Evolutionary conservation across 2,329 filamentous ascomycete genomes (phyloP), one percentile per base, ranked within the genome.

Genomic region (Leptographium lundbergii): DNA sequence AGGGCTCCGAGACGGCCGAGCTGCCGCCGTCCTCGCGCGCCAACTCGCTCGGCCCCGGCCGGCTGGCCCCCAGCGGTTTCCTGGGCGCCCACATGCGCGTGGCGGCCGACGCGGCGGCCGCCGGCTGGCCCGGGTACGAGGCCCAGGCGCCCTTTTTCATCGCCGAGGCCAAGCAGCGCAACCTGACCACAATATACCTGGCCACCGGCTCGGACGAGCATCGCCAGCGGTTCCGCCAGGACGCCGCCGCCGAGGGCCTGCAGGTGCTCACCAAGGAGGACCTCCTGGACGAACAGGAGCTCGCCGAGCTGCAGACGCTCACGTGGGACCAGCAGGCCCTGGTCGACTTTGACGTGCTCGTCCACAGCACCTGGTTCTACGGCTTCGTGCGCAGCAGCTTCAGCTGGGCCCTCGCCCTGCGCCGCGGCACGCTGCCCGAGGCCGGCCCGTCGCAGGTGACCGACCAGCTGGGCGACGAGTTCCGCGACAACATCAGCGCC

Each of bases 51-150:
- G 60, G 61, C 54, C 56, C 62, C 7, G 59, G 63, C 4, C 57
- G 64, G 0, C 66, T 71, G 14, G 66, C 69, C 3, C 62, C 57
- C 11, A 52, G 61, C 2, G 67, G 65, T 13, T 75, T 71, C 59
- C 69, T 71, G 54, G 73, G 72, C 39, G 72, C 69, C 1, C 69
- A 74, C 62, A 62, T 75, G 36, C 66, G 70, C 22, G 71, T 70
- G 4, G 70, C 67, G 17, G 60, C 59, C 10, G 72, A 74, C 57
- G 71, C 72, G 0, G 58, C 59, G n/a, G 63, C 60, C 7, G 65
- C 66, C 22, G 67, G 69, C 42, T 69, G 70, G 66, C 65, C 71
- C 45, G 68, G 68, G 34, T 72, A 69, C 61, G 65, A 69, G 6
- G 67, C 67, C 0, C 73, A 75, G 64, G 69, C 71, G 3, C 63